These are phyloP conservation scores for Aspergillus fijiensis DNA, from an alignment of 2,329 filamentous ascomycete genomes.

Conservation along the genomic window DNA sequence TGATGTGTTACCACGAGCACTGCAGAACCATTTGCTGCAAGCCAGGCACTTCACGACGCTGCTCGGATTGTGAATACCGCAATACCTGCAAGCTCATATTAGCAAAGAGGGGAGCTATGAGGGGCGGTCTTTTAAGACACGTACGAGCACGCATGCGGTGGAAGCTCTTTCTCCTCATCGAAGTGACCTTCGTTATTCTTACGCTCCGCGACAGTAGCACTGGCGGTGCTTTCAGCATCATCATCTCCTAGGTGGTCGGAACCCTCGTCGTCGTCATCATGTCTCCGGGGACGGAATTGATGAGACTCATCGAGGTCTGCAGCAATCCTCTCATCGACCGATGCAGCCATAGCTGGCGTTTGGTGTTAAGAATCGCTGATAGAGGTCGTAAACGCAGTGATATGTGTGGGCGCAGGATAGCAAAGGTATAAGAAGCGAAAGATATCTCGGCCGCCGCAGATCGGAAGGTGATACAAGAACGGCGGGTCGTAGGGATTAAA, in stretches of 20 bases:
- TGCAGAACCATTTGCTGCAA: slow-evolving; percentile 99
- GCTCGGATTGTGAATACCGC: slow-evolving; percentile 92
- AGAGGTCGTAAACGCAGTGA: slow-evolving; percentile 66
- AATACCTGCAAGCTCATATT: slow-evolving; percentile 63
- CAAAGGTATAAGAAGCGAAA: neutral
- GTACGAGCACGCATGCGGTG: slow-evolving; percentile 92
- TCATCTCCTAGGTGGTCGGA: slow-evolving; percentile 75
- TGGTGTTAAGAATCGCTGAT: slow-evolving; percentile 81
- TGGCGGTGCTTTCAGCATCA: slow-evolving; percentile 73
- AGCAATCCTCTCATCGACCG: slow-evolving; percentile 69
- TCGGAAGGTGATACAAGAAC: slow-evolving; percentile 8
- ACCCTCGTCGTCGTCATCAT: slow-evolving; percentile 87
- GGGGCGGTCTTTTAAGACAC: slow-evolving; percentile 39
- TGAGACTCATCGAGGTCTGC: slow-evolving; percentile 75
- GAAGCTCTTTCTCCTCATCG: slow-evolving; percentile 87
- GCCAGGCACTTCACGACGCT: slow-evolving; percentile 94
- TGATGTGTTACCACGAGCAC: slow-evolving; percentile 90
- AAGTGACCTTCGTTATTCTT: slow-evolving; percentile 57
- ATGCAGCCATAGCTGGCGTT: slow-evolving; percentile 79
- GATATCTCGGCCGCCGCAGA: slow-evolving; percentile 8
- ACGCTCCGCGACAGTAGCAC: slow-evolving; percentile 74
- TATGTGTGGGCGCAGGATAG: neutral
- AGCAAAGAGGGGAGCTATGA: slow-evolving; percentile 2
- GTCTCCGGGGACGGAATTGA: slow-evolving; percentile 64
- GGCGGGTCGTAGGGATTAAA: slow-evolving; percentile 14